Percentiles rank a stretch among this genome's conserved stretches.
Evolutionary conservation across 1,284 basidiomycete species (phyloP).

Genomic region (Austroboletus niveus): DNA sequence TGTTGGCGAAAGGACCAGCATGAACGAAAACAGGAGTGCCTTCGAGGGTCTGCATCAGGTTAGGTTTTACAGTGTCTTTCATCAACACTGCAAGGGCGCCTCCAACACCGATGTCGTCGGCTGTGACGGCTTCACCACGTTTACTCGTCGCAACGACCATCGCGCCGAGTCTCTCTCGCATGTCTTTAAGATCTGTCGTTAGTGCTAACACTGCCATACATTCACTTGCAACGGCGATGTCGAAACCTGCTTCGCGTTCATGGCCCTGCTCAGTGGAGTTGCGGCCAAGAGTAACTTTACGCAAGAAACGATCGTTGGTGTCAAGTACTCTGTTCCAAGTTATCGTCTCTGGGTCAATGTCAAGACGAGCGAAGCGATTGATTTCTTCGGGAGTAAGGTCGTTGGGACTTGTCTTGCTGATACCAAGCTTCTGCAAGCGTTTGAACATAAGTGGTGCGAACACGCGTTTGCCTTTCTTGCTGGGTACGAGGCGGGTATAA

Average conservation of each 20-base stretch:
- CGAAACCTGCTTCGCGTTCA: slow-evolving; percentile 88
- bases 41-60: slow-evolving; percentile 98
- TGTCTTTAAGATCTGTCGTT: slow-evolving; percentile 85
- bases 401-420: slow-evolving; percentile 91
- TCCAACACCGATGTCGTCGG: slow-evolving; percentile 95
- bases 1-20: slow-evolving; percentile 98
- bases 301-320: slow-evolving; percentile 95
- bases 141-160: slow-evolving; percentile 99
- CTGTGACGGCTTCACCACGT: slow-evolving; percentile 89
- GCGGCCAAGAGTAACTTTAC: slow-evolving; percentile 92
- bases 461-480: slow-evolving; percentile 92
- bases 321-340: slow-evolving; percentile 99
- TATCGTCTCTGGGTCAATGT: slow-evolving; percentile 89
- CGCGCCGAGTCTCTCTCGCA: slow-evolving; percentile 86
- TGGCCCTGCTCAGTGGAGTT: slow-evolving; percentile 89
- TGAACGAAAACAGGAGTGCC: slow-evolving; percentile 99
- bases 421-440: slow-evolving; percentile 92
- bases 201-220: slow-evolving; percentile 98
- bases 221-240: slow-evolving; percentile 97
- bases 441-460: slow-evolving; percentile 97
- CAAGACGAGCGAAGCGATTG: slow-evolving; percentile 86
- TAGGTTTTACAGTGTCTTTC: slow-evolving; percentile 99
- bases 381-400: slow-evolving; percentile 93
- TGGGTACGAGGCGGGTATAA: slow-evolving; percentile 89
- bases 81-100: slow-evolving; percentile 96